Evolutionary conservation across 257 asterid genomes (phyloP).

Genomic region (Primulina eburnea): DNA sequence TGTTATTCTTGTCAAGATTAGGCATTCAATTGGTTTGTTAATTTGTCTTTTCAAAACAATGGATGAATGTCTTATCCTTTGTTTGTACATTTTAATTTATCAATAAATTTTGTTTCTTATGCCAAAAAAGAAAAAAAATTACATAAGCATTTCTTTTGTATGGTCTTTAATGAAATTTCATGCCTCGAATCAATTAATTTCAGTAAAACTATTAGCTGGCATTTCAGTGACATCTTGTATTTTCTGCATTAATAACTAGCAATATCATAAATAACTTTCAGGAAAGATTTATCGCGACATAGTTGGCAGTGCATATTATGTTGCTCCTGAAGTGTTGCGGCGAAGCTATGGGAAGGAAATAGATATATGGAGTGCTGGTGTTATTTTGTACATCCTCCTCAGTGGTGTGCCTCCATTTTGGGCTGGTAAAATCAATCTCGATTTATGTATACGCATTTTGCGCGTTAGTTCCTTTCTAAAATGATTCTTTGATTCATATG

Average conservation of each 20-base stretch:
- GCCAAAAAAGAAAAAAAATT: not conserved
- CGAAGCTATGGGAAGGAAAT: conserved; percentile 80
- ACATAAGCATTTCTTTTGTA: not conserved
- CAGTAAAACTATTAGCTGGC: not conserved
- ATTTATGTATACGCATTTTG: conserved; percentile 15
- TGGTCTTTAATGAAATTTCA: not conserved
- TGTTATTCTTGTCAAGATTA: not conserved
- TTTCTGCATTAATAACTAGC: conserved; percentile 11
- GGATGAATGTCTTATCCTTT: not conserved
- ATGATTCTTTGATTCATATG: conserved; percentile 15
- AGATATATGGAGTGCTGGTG: conserved; percentile 96
- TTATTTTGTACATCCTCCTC: conserved; percentile 74
- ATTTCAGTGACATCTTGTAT: not conserved
- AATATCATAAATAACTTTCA: conserved; percentile 29
- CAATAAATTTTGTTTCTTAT: too few species aligned
- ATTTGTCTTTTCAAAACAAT: not conserved
- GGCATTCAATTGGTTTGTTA: not conserved
- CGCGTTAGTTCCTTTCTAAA: conserved; percentile 17
- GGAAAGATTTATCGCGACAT: conserved; percentile 72
- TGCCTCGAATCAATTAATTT: not conserved
- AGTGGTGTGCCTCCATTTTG: conserved; percentile 97
- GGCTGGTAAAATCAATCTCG: conserved; percentile 61
- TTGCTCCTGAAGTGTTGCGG: conserved; percentile 82
- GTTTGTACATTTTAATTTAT: too few species aligned
- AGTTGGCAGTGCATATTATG: conserved; percentile 90